A percentile compares a stretch with the other conserved stretches of the same genome.
Conservation (phyloP, 1,139 yeast genomes). For the Pichia kudriavzevii region DNA sequence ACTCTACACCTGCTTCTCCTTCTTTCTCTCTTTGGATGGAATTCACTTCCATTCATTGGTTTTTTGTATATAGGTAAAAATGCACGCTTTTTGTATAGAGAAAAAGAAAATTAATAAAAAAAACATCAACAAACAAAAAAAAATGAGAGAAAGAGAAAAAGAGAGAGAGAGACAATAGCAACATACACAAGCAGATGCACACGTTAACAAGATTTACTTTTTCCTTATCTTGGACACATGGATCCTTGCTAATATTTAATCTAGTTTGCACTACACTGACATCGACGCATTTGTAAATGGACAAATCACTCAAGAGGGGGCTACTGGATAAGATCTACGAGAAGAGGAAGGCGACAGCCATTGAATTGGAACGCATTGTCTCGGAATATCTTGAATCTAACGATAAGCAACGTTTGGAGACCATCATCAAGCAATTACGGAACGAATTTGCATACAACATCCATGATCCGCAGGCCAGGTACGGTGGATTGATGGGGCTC, state of each 20-base stretch:
- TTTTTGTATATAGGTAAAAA: too few relatives aligned
- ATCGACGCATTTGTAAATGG: slow-evolving; percentile 39
- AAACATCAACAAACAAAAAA: too few relatives aligned
- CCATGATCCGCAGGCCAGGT: slow-evolving; percentile 69
- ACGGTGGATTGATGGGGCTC: slow-evolving; percentile 68
- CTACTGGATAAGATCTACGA: slow-evolving; percentile 87
- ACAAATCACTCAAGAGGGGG: slow-evolving; percentile 72
- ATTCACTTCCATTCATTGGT: too few relatives aligned
- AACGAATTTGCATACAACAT: slow-evolving; percentile 68
- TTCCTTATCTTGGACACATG: background rate
- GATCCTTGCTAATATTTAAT: background rate
- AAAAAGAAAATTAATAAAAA: too few relatives aligned
- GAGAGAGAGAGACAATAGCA: too few relatives aligned
- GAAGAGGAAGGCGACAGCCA: slow-evolving; percentile 89
- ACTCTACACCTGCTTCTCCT: background rate
- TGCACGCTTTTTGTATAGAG: too few relatives aligned
- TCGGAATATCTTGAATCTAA: slow-evolving; percentile 62
- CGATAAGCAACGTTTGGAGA: slow-evolving; percentile 60
- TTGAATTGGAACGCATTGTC: slow-evolving; percentile 77
- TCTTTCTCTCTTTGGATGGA: background rate
- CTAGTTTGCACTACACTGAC: background rate
- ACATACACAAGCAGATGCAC: too few relatives aligned
- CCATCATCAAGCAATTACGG: slow-evolving; percentile 59
- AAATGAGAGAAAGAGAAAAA: too few relatives aligned
- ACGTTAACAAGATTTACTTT: too few relatives aligned